phyloP scores from a whole-genome alignment of 1,284 basidiomycete genomes.

The Stereum hirsutum region DNA sequence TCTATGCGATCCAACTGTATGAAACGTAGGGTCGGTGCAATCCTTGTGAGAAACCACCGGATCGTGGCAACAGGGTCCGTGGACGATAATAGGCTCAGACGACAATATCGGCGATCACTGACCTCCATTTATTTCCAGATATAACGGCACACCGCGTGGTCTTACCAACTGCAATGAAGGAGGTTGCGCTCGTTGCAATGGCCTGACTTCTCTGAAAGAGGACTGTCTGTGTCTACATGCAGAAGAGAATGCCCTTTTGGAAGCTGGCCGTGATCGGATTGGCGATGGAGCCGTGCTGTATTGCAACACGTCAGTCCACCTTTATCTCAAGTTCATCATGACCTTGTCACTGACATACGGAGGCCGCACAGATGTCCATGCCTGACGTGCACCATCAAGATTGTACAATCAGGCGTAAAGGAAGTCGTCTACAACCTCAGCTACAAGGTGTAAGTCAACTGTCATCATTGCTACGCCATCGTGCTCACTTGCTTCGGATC shows the following conservation, averaged over 20 bases:
- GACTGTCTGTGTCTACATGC: constrained; percentile 96
- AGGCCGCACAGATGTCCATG: constrained; percentile 86
- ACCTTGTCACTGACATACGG: constrained; percentile 4
- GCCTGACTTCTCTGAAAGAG: constrained; percentile 39
- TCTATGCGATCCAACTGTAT: constrained; percentile 91
- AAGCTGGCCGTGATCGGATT: constrained; percentile 82
- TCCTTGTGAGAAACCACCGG: constrained; percentile 81
- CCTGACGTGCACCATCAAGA: constrained; percentile 92
- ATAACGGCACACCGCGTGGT: constrained; percentile 95
- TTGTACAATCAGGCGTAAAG: constrained; percentile 89
- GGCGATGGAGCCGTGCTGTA: constrained; percentile 83
- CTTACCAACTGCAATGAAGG: constrained; percentile 85
- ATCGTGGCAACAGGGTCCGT: constrained; percentile 85
- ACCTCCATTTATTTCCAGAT: constrained; percentile 34
- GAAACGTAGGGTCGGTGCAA: constrained; percentile 94
- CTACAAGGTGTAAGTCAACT: constrained; percentile 78
- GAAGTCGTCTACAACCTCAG: constrained; percentile 94
- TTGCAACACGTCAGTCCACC: constrained; percentile 67
- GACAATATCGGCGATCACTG: not conserved
- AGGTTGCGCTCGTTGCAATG: constrained; percentile 80
- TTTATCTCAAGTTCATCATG: constrained; percentile 1
- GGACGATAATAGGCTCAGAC: not conserved
- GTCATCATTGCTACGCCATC: constrained; percentile 3
- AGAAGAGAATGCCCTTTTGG: constrained; percentile 95
- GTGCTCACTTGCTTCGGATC: constrained; percentile 2